Evolutionary conservation across 305 asterid genomes (phyloP).

Genomic region (Fraxinus velutina): DNA sequence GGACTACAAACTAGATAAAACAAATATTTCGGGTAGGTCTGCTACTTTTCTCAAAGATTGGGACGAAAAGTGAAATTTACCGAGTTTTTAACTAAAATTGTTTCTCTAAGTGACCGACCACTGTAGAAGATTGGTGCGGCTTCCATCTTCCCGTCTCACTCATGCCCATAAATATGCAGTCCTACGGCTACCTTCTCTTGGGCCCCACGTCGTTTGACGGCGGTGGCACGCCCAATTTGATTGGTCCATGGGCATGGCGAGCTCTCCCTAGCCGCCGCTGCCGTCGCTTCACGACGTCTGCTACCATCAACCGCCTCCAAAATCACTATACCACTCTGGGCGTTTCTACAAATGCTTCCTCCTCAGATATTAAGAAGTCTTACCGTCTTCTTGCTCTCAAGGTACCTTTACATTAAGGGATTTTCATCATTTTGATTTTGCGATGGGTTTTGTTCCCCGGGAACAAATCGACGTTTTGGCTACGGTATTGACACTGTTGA

Average conservation of each 20-base stretch:
- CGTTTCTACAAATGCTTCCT: slow-evolving; percentile 54
- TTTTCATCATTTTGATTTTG: neutral
- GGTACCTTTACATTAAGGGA: slow-evolving; percentile 30
- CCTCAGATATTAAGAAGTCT: slow-evolving; percentile 63
- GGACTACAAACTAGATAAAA: neutral
- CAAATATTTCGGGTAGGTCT: neutral
- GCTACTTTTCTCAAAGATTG: neutral
- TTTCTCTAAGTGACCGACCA: neutral
- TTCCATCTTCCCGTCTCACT: neutral
- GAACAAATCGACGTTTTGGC: neutral
- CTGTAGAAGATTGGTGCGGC: neutral
- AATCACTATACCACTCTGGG: slow-evolving; percentile 73
- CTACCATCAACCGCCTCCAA: slow-evolving; percentile 36
- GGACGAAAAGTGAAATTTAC: no score
- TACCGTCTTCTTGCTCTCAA: slow-evolving; percentile 85
- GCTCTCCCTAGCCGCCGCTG: slow-evolving; percentile 26
- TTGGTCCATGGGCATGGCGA: slow-evolving; percentile 27
- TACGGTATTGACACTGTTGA: neutral
- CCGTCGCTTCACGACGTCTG: slow-evolving; percentile 36
- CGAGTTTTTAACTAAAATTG: neutral
- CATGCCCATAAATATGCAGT: slow-evolving; percentile 33
- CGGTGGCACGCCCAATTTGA: slow-evolving; percentile 35
- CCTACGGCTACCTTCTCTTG: slow-evolving; percentile 36
- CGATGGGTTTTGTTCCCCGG: neutral
- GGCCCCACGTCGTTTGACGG: slow-evolving; percentile 52